These are phyloP conservation scores for Rhizopogon vinicolor DNA, from an alignment of 768 basidiomycete genomes.

Conservation along the genomic window DNA sequence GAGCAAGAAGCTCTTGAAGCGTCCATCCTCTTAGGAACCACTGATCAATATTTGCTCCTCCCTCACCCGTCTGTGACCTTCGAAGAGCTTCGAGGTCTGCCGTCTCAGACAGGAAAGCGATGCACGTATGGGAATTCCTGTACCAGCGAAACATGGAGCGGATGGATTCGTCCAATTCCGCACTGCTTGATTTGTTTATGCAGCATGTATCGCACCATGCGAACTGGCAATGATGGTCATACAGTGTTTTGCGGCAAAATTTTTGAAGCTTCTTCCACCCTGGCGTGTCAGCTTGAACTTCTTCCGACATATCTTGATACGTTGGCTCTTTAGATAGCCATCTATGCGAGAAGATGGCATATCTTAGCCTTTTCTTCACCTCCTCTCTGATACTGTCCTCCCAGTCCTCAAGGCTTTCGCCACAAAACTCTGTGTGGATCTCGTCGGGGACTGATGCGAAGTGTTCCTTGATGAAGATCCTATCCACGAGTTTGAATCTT, in stretches of 20 bases:
- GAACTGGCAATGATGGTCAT: neutral
- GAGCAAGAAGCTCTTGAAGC: constrained; percentile 12
- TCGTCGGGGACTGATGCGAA: neutral
- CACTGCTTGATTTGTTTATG: constrained; percentile 14
- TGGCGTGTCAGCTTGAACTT: neutral
- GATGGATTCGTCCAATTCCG: constrained; percentile 16
- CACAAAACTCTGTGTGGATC: neutral
- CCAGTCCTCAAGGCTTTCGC: neutral
- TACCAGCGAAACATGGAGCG: constrained; percentile 19
- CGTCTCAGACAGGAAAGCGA: constrained; percentile 9
- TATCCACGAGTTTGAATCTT: neutral
- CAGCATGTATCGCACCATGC: constrained; percentile 15
- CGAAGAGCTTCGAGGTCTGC: neutral
- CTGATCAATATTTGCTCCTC: neutral
- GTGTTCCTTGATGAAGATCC: neutral
- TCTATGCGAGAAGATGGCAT: constrained; percentile 6
- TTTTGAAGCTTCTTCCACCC: constrained; percentile 3
- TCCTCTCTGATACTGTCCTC: neutral
- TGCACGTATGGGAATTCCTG: constrained; percentile 9
- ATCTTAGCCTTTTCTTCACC: constrained; percentile 1
- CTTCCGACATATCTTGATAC: constrained; percentile 1
- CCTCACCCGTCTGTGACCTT: neutral
- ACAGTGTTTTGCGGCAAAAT: constrained; percentile 3
- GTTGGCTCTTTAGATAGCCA: neutral
- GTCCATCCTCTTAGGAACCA: constrained; percentile 17